These are phyloP conservation scores for Babesia ovis DNA, from an alignment of 169 alveolate genomes.

Conservation along the genomic window DNA sequence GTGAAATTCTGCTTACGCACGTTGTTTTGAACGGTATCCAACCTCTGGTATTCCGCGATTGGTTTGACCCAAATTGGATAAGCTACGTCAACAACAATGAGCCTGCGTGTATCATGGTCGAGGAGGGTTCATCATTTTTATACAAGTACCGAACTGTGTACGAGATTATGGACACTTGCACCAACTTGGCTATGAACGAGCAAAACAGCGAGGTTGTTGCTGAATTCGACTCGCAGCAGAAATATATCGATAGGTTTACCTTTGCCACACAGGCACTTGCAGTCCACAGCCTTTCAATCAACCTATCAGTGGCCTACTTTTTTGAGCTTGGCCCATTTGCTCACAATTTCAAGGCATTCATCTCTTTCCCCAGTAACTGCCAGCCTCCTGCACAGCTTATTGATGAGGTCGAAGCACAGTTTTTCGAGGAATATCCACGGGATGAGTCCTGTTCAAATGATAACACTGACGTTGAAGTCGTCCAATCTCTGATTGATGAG, in stretches of 20 bases:
- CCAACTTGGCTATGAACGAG: constrained; percentile 3
- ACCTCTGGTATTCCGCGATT: constrained; percentile 65
- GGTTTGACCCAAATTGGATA: constrained; percentile 70
- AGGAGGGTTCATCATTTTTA: constrained; percentile 78
- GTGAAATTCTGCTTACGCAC: constrained; percentile 72
- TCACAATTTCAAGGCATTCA: constrained; percentile 60
- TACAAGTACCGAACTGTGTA: constrained; percentile 68
- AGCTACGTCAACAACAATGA: constrained; percentile 61
- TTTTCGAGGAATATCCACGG: constrained; percentile 13
- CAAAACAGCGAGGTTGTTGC: constrained; percentile 14
- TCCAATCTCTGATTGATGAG: constrained; percentile 6
- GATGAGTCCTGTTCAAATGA: neutral
- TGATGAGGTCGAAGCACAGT: constrained; percentile 10
- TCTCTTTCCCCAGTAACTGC: constrained; percentile 57
- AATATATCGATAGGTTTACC: constrained; percentile 32
- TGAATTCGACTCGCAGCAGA: constrained; percentile 28
- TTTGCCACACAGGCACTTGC: constrained; percentile 40
- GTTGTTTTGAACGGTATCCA: constrained; percentile 58
- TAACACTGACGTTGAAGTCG: neutral
- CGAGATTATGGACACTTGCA: constrained; percentile 44
- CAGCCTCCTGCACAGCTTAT: constrained; percentile 12
- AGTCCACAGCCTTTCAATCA: constrained; percentile 28
- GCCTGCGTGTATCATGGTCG: constrained; percentile 75
- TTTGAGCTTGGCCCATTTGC: constrained; percentile 54
- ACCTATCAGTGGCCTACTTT: constrained; percentile 59